phyloP scores from a whole-genome alignment of 2,329 filamentous ascomycete species.

The Colletotrichum echinochloae region DNA sequence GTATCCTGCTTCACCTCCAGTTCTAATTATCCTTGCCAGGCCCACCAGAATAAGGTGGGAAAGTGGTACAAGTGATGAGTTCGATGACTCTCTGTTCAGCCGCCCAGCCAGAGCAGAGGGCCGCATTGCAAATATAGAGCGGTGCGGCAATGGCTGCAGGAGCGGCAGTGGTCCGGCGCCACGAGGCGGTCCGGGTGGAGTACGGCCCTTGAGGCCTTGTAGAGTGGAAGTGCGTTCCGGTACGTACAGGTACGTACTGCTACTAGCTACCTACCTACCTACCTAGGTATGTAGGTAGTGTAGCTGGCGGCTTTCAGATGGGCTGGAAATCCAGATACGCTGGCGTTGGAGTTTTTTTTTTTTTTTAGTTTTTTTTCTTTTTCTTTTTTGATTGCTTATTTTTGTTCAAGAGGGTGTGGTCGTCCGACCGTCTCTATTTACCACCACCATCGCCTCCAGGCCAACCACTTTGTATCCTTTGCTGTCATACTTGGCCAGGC shows the following conservation, averaged over 20 bases:
- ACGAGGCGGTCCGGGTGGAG: slow-evolving; percentile 27
- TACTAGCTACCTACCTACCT: no score
- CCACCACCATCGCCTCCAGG: not conserved
- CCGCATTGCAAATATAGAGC: slow-evolving; percentile 21
- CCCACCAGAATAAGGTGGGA: not conserved
- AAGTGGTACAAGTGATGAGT: slow-evolving; percentile 10
- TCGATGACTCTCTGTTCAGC: not conserved
- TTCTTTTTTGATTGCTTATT: not conserved
- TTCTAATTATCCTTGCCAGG: not conserved
- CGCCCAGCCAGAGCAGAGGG: slow-evolving; percentile 1
- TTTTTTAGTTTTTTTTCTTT: no score
- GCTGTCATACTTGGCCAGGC: slow-evolving; percentile 10
- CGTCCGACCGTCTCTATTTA: slow-evolving; percentile 11
- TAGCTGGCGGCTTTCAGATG: not conserved
- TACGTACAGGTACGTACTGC: not conserved
- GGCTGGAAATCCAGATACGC: not conserved
- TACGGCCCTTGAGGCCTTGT: not conserved
- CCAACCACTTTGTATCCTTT: not conserved
- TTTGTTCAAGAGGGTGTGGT: slow-evolving; percentile 11
- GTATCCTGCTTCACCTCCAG: not conserved
- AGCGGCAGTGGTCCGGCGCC: slow-evolving; percentile 13
- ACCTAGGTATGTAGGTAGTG: no score
- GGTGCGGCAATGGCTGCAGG: slow-evolving; percentile 16
- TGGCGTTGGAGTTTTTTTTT: not conserved
- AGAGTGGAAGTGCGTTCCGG: not conserved